Conservation (phyloP, 306 rosid species). For the Quercus aquifolioides region DNA sequence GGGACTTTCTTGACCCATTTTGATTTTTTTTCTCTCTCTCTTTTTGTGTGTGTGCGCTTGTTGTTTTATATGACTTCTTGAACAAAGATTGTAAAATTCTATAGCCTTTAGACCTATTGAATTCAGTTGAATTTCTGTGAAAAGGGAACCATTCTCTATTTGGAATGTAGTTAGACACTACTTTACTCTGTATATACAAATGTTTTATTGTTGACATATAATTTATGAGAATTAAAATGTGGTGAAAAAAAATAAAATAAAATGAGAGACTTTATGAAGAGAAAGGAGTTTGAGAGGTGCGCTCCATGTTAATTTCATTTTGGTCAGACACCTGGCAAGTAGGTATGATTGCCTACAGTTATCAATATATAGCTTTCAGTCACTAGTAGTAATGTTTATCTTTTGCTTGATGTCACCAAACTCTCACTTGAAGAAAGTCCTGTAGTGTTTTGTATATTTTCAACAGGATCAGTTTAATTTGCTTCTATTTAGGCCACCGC, state of each 20-base stretch:
- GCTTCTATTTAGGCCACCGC: background rate
- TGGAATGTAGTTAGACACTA: background rate
- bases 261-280: background rate
- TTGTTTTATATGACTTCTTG: background rate
- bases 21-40: background rate
- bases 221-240: background rate
- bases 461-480: background rate
- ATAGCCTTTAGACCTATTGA: background rate
- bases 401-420: background rate
- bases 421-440: background rate
- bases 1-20: conserved; percentile 1
- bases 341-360: background rate
- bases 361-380: background rate
- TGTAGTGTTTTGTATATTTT: background rate
- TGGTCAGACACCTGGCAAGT: background rate
- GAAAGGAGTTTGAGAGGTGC: background rate
- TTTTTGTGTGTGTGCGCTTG: too few relatives aligned
- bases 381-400: background rate
- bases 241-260: background rate
- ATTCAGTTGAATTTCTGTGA: background rate
- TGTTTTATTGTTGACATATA: background rate
- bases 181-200: background rate
- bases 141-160: background rate
- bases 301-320: background rate
- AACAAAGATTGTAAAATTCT: conserved; percentile 1